Percentiles rank a stretch among this genome's conserved stretches.
phyloP scores from a whole-genome alignment of 176 grass and related monocot genomes.

The Phyllostachys edulis region DNA sequence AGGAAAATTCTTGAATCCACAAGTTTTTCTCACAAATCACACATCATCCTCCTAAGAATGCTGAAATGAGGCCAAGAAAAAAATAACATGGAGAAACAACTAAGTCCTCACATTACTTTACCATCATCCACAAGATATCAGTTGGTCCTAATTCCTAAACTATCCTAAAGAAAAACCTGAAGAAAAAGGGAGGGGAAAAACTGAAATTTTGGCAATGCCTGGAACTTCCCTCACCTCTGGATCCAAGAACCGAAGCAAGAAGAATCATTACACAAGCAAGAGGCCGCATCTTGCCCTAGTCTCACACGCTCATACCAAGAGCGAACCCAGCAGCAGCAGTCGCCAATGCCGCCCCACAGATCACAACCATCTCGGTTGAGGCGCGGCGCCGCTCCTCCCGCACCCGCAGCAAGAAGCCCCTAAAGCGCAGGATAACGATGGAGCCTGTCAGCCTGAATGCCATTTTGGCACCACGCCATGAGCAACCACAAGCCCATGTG shows the following conservation, averaged over 20 bases:
- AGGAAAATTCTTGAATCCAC: neutral
- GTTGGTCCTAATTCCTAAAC: neutral
- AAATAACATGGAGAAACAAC: neutral
- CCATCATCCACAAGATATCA: neutral
- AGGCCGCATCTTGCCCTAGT: conserved; percentile 33
- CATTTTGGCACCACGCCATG: conserved; percentile 45
- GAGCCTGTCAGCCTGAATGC: neutral
- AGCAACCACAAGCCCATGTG: conserved; percentile 24
- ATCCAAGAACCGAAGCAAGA: conserved; percentile 56
- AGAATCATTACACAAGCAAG: conserved; percentile 34
- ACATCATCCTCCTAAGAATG: neutral
- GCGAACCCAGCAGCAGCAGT: neutral
- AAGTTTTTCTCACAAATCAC: neutral
- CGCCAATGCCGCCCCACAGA: conserved; percentile 1
- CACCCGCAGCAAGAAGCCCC: conserved; percentile 25
- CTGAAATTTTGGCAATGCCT: neutral
- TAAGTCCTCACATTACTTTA: neutral
- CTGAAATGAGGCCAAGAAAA: neutral
- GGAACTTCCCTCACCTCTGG: conserved; percentile 49
- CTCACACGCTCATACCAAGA: neutral
- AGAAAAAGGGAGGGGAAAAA: neutral
- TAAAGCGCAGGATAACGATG: conserved; percentile 15
- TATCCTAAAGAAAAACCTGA: neutral
- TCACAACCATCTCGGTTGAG: conserved; percentile 24
- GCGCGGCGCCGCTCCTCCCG: conserved; percentile 2